phyloP scores from a whole-genome alignment of 495 filamentous ascomycete species.

The Mytilinidion resinicola region DNA sequence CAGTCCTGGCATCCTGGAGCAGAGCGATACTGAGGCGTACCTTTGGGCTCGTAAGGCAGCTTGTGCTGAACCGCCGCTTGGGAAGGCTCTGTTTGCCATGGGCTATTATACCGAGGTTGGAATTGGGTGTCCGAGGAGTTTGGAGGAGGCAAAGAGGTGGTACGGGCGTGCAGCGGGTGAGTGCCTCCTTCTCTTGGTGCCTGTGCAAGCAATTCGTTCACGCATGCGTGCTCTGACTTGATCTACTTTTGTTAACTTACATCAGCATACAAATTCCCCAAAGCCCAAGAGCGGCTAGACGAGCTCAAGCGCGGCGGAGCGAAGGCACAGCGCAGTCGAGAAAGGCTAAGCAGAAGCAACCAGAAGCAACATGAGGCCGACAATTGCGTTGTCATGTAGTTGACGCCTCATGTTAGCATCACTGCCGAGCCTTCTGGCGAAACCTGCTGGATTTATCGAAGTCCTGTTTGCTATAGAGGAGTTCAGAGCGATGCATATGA shows the following conservation, averaged over 20 bases:
- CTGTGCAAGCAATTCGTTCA: neutral
- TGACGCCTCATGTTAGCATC: too few species aligned
- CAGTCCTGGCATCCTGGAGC: constrained; percentile 75
- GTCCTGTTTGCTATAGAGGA: too few species aligned
- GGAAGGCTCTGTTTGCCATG: constrained; percentile 96
- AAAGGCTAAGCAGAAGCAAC: constrained; percentile 75
- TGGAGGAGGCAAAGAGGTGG: constrained; percentile 96
- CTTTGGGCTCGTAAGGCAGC: constrained; percentile 95
- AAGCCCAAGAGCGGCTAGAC: constrained; percentile 84
- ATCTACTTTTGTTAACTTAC: constrained; percentile 18
- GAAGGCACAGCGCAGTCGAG: constrained; percentile 61
- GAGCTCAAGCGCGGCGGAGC: constrained; percentile 76
- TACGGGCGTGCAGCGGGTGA: constrained; percentile 96
- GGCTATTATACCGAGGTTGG: constrained; percentile 95
- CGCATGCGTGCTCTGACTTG: neutral
- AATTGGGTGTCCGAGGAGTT: constrained; percentile 75
- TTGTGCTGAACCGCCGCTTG: constrained; percentile 58
- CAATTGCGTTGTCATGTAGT: constrained; percentile 68
- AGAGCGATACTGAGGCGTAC: constrained; percentile 93
- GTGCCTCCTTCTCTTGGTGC: constrained; percentile 36
- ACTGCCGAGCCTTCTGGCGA: too few species aligned
- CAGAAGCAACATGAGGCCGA: constrained; percentile 81
- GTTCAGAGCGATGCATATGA: too few species aligned
- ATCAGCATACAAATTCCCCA: constrained; percentile 85
- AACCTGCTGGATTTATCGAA: too few species aligned